phyloP scores from a whole-genome alignment of 306 rosid genomes.

The Dicorynia guianensis region DNA sequence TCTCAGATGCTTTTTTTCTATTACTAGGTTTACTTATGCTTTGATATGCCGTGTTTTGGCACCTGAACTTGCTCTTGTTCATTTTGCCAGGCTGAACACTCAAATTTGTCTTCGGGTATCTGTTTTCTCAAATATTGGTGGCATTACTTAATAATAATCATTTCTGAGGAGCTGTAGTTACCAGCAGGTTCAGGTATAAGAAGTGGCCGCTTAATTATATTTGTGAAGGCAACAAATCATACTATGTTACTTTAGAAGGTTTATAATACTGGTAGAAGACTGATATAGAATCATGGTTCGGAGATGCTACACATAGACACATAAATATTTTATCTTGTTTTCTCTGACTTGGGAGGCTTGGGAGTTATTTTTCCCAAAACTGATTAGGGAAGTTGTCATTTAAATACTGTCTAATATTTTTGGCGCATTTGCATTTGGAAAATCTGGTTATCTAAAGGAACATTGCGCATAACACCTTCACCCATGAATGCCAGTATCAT shows the following conservation, averaged over 20 bases:
- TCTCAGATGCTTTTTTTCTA: not conserved
- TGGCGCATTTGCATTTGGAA: not conserved
- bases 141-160: not conserved
- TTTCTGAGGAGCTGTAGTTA: conserved; percentile 31
- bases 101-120: conserved; percentile 19
- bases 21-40: conserved; percentile 3
- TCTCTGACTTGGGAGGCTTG: not conserved
- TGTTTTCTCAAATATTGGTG: conserved; percentile 28
- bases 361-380: conserved; percentile 1
- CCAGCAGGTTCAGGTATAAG: conserved; percentile 17
- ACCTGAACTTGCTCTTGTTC: conserved; percentile 27
- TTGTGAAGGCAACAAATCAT: conserved; percentile 19
- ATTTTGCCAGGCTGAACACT: conserved; percentile 48
- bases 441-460: not conserved
- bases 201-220: conserved; percentile 22
- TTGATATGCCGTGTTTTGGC: conserved; percentile 25
- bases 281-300: conserved; percentile 30
- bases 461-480: not conserved
- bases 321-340: conserved; percentile 33
- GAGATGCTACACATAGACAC: conserved; percentile 35
- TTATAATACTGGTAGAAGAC: conserved; percentile 28
- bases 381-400: not conserved
- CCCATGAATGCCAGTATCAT: no score
- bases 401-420: not conserved
- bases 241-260: conserved; percentile 13